Base-by-base conservation (phyloP, 306 rosid genomes). In the Prunus persica region DNA sequence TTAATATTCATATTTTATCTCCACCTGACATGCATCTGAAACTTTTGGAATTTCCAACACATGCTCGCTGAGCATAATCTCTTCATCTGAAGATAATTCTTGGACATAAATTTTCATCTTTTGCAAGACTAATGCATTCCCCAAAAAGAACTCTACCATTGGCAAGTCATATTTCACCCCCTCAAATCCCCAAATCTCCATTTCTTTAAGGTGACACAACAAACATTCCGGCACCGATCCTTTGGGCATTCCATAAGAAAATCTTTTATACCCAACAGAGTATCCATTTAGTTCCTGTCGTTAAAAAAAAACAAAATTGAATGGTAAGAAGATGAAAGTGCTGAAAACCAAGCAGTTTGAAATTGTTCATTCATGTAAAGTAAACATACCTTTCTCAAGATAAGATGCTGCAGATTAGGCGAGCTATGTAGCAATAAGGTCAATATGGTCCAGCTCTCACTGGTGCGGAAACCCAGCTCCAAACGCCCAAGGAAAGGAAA, bases 81-180 rank as follows among this genome's bases (percentile, higher is more conserved):
- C 32, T 2, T 9, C 15, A 62, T 62, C 41, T 16, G 7, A 27
- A 45, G 68, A 20, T 58, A 30, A 5, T 15, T 60, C 57, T 10
- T 73, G 68, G 27, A 60, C 77, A 73, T 73, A 18, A 13, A 43
- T 60, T 4, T 12, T 73, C 45, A 73, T 73, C 67, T 58, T 58
- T 43, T 3, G 77, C 57, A 72, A 22, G 15, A 56, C 55, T 57
- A 57, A 43, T 41, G 67, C 67, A 56, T 72, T 22, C 5, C 24
- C 54, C 15, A 56, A 5, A 57, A 72, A 10, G 16, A 38, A 72
- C 55, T 41, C 76, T 20, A 57, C 18, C 27, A 38, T 11, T 22
- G 51, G 15, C 25, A 72, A 4, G 16, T 72, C 76, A 2, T 41
- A 6, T 1, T 19, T 14, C 20, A 0, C 11, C 54, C 54, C 76